These are phyloP conservation scores for Cystofilobasidium macerans DNA, from an alignment of 768 basidiomycete species.

Conservation along the genomic window DNA sequence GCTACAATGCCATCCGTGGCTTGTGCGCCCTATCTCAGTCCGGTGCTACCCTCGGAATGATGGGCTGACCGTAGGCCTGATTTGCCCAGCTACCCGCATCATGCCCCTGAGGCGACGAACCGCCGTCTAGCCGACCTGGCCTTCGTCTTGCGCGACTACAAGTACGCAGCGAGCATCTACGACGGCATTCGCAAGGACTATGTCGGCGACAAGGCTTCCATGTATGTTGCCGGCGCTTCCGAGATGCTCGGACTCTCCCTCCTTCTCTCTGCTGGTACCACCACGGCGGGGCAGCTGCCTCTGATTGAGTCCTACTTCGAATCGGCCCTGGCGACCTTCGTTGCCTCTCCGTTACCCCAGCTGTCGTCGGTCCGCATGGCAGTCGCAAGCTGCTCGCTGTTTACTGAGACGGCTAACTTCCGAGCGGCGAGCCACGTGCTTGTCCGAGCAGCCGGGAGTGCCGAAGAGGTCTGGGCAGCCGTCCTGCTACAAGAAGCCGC, in stretches of 20 bases:
- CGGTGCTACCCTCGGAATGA: neutral
- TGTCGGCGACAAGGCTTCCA: constrained; percentile 37
- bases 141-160: constrained; percentile 80
- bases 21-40: constrained; percentile 34
- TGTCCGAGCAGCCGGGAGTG: constrained; percentile 35
- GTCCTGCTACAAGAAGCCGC: constrained; percentile 44
- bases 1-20: constrained; percentile 38
- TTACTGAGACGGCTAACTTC: constrained; percentile 34
- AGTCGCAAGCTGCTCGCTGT: constrained; percentile 38
- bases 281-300: constrained; percentile 28
- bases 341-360: constrained; percentile 29
- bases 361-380: constrained; percentile 37
- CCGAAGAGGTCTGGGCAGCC: constrained; percentile 40
- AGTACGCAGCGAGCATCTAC: constrained; percentile 71
- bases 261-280: constrained; percentile 28
- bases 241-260: constrained; percentile 50
- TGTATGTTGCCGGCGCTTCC: constrained; percentile 32
- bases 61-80: neutral
- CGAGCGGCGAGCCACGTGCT: constrained; percentile 32
- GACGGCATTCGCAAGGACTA: constrained; percentile 71
- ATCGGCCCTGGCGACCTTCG: constrained; percentile 35
- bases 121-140: constrained; percentile 91
- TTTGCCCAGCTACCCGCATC: constrained; percentile 35
- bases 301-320: constrained; percentile 28
- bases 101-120: constrained; percentile 35